Conservation (phyloP, 768 basidiomycete genomes). For the Tylopilus vinaceipallidus region DNA sequence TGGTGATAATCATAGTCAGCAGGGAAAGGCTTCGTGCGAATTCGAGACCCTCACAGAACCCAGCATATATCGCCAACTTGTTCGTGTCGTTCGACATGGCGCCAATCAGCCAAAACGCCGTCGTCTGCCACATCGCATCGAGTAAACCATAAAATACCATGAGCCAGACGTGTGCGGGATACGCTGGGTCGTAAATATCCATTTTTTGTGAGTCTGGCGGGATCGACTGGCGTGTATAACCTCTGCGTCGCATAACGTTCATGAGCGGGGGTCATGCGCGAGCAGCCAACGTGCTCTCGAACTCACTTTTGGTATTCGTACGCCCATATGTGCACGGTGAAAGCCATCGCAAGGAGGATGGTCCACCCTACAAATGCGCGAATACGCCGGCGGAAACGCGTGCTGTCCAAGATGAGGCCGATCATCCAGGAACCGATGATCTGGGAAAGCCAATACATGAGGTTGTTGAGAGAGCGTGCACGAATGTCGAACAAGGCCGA, state of each 20-base stretch:
- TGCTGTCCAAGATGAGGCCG: slow-evolving; percentile 61
- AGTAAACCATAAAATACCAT: slow-evolving; percentile 70
- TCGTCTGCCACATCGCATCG: slow-evolving; percentile 82
- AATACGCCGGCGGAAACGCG: slow-evolving; percentile 51
- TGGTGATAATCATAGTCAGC: slow-evolving; percentile 8
- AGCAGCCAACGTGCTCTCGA: background rate
- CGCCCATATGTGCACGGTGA: slow-evolving; percentile 70
- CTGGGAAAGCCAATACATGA: slow-evolving; percentile 79
- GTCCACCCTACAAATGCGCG: slow-evolving; percentile 69
- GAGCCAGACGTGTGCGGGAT: slow-evolving; percentile 44
- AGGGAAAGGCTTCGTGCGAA: slow-evolving; percentile 6
- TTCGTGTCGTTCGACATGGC: slow-evolving; percentile 79
- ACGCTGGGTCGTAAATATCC: slow-evolving; percentile 43
- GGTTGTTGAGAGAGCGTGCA: slow-evolving; percentile 68
- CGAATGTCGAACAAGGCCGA: slow-evolving; percentile 74
- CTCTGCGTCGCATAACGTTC: slow-evolving; percentile 23
- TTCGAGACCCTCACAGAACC: slow-evolving; percentile 73
- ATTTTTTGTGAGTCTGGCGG: slow-evolving; percentile 43
- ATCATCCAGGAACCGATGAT: slow-evolving; percentile 70
- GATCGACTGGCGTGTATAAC: slow-evolving; percentile 57
- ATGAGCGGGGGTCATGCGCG: background rate
- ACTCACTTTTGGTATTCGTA: slow-evolving; percentile 70
- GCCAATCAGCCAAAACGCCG: slow-evolving; percentile 76
- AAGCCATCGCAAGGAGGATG: slow-evolving; percentile 58
- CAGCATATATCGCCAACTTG: slow-evolving; percentile 73